A percentile compares a stretch with the other conserved stretches of the same genome.
These are phyloP conservation scores for Microdochium nivale DNA, from an alignment of 2,329 filamentous ascomycete genomes.

Conservation along the genomic window DNA sequence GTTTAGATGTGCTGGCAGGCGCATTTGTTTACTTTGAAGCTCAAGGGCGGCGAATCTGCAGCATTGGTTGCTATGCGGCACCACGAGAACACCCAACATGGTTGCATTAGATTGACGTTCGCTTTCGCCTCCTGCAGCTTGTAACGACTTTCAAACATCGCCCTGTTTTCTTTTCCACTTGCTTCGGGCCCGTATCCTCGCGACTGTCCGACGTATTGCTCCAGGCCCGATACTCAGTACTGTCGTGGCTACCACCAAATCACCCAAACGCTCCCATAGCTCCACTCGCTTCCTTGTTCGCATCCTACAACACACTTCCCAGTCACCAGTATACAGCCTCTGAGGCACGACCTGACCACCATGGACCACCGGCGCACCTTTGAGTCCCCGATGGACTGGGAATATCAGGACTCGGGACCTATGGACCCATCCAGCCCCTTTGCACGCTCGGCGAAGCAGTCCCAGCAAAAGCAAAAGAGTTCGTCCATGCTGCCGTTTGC, in stretches of 20 bases:
- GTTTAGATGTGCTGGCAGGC: neutral
- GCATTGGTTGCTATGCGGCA: neutral
- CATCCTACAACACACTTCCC: too few species aligned
- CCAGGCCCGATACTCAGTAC: too few species aligned
- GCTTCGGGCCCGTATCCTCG: too few species aligned
- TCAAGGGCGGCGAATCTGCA: slow-evolving; percentile 5
- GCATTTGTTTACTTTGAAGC: slow-evolving; percentile 9
- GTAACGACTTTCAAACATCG: neutral
- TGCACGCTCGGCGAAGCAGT: slow-evolving; percentile 37
- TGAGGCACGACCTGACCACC: slow-evolving; percentile 1
- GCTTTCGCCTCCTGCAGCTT: neutral
- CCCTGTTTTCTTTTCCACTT: too few species aligned
- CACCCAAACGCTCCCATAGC: neutral
- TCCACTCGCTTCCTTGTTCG: too few species aligned
- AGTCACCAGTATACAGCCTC: neutral
- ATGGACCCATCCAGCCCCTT: slow-evolving; percentile 56
- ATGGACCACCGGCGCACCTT: slow-evolving; percentile 45
- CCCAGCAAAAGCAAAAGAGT: slow-evolving; percentile 20
- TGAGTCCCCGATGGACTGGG: slow-evolving; percentile 59
- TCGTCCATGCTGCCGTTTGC: neutral
- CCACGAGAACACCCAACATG: neutral
- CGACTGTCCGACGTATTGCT: too few species aligned
- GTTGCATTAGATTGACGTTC: neutral
- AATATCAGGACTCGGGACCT: slow-evolving; percentile 50
- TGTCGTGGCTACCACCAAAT: too few species aligned